Evolutionary conservation across 2,329 filamentous ascomycete genomes (phyloP).

Genomic region (Exophiala dermatitidis): DNA sequence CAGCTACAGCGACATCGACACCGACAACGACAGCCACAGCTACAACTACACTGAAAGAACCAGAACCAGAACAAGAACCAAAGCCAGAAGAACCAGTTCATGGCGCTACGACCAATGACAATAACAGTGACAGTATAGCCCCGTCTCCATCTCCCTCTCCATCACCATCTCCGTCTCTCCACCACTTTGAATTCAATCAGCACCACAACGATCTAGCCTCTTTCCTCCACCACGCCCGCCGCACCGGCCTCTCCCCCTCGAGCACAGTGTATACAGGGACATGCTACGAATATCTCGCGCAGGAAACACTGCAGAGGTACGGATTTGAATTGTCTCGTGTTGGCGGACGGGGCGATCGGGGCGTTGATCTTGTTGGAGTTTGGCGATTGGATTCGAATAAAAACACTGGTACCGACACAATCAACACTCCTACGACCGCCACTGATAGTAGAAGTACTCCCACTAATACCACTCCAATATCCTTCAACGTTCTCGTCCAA

Average conservation of each 20-base stretch:
- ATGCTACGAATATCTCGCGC: conserved; percentile 42
- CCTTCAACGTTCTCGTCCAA: conserved; percentile 37
- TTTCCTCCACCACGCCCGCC: conserved; percentile 38
- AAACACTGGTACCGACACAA: neutral
- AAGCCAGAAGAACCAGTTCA: no score
- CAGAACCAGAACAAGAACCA: no score
- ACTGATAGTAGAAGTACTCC: neutral
- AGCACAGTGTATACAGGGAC: conserved; percentile 41
- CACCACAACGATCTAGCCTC: conserved; percentile 30
- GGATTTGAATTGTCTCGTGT: conserved; percentile 38
- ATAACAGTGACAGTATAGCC: no score
- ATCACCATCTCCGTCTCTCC: neutral
- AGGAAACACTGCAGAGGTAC: conserved; percentile 34
- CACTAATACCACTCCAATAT: conserved; percentile 26
- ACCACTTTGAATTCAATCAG: neutral
- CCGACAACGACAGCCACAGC: no score
- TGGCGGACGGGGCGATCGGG: conserved; percentile 41
- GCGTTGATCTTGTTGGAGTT: conserved; percentile 42
- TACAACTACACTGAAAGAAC: no score
- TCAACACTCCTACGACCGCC: neutral
- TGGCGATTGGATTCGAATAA: conserved; percentile 36
- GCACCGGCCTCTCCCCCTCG: conserved; percentile 32
- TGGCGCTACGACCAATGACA: no score
- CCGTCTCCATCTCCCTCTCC: neutral
- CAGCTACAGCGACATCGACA: no score